Evolutionary conservation across 495 filamentous ascomycete genomes (phyloP).

Genomic region (Aspergillus hancockii): DNA sequence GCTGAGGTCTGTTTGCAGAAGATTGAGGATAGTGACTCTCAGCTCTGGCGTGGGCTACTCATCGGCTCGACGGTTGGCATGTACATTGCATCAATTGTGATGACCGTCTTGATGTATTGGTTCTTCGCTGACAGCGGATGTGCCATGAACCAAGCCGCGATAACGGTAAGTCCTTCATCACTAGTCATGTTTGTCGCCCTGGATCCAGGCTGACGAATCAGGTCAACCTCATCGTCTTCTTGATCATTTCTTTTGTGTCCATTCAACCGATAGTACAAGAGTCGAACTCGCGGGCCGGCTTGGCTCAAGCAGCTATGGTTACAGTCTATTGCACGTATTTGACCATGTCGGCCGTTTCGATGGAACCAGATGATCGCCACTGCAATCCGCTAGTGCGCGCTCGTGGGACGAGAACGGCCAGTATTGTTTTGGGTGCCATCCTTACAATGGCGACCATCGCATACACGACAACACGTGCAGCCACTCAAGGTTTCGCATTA

Average conservation of each 20-base stretch:
- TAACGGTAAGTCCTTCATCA: constrained; percentile 49
- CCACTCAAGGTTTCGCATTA: constrained; percentile 88
- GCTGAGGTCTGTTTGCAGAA: constrained; percentile 92
- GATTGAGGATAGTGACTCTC: constrained; percentile 87
- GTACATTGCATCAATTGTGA: constrained; percentile 85
- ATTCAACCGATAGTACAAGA: constrained; percentile 90
- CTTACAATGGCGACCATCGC: constrained; percentile 96
- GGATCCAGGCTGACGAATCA: constrained; percentile 26
- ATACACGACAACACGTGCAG: constrained; percentile 95
- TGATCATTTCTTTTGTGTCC: constrained; percentile 79
- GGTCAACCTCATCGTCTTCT: constrained; percentile 84
- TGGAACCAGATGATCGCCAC: constrained; percentile 93
- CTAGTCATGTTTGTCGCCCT: neutral
- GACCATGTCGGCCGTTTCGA: constrained; percentile 96
- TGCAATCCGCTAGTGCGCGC: constrained; percentile 94
- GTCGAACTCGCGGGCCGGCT: constrained; percentile 86
- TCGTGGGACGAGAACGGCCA: constrained; percentile 84
- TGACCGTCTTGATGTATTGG: constrained; percentile 96
- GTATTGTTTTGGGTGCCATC: constrained; percentile 86
- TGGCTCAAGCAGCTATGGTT: constrained; percentile 97
- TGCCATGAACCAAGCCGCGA: constrained; percentile 88
- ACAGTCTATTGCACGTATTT: constrained; percentile 98
- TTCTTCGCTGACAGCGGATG: constrained; percentile 87
- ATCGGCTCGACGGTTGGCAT: constrained; percentile 92
- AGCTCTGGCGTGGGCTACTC: constrained; percentile 78